Percentiles rank a stretch among this genome's conserved stretches.
Conservation (phyloP, 257 asterid species). For the Rhazya stricta region DNA sequence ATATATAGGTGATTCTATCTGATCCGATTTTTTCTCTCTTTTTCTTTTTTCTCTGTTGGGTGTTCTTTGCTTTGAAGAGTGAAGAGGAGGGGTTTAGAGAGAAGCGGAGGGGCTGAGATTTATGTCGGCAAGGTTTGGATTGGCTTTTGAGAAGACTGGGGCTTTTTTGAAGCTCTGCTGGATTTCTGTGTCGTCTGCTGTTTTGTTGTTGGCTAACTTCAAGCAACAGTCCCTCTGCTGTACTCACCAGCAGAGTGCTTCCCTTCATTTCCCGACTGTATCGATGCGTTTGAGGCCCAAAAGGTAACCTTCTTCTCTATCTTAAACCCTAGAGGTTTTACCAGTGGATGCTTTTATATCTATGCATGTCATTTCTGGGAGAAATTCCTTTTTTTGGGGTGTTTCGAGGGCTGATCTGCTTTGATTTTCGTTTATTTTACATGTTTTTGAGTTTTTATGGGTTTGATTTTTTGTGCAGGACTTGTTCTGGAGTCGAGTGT, state of each 20-base stretch:
- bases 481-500: slow-evolving; percentile 89
- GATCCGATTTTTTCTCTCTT: slow-evolving; percentile 26
- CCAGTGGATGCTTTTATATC: background rate
- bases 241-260: slow-evolving; percentile 49
- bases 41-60: no score
- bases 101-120: slow-evolving; percentile 37
- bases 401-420: slow-evolving; percentile 36
- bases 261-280: slow-evolving; percentile 42
- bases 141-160: slow-evolving; percentile 43
- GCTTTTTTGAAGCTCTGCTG: slow-evolving; percentile 52
- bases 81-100: slow-evolving; percentile 19
- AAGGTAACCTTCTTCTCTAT: slow-evolving; percentile 38
- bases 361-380: slow-evolving; percentile 3
- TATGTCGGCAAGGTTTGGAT: slow-evolving; percentile 83
- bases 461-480: slow-evolving; percentile 45
- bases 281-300: slow-evolving; percentile 99
- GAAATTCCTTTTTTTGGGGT: slow-evolving; percentile 5
- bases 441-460: slow-evolving; percentile 4
- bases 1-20: slow-evolving; percentile 26
- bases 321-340: slow-evolving; percentile 30
- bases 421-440: background rate
- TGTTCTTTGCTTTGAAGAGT: slow-evolving; percentile 10
- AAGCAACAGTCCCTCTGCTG: slow-evolving; percentile 60
- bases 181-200: slow-evolving; percentile 22
- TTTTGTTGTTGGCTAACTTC: slow-evolving; percentile 29